Evolutionary conservation across 495 filamentous ascomycete species (phyloP), one percentile per base, ranked within the genome.

Genomic region (Viridothelium virens): DNA sequence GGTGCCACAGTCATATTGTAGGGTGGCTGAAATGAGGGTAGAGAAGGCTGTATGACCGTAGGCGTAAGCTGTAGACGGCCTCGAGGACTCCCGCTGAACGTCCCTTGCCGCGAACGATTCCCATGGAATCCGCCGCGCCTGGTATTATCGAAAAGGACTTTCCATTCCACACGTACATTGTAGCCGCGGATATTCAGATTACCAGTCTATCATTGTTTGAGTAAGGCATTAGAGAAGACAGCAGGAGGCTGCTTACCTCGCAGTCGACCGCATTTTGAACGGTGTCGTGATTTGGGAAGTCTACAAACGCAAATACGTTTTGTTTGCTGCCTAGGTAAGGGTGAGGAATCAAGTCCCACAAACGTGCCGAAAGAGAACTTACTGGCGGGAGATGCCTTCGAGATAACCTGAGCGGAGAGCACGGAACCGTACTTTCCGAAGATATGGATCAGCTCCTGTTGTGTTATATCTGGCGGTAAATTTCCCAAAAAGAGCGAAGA

Each of bases 401-500:
- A 65, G 41, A 65, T 56, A n/a, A 65, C 36, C 18, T 65, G 41
- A n/a, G 41, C 41, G 7, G 41, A 48, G 7, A 56, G 34, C 5
- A 65, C 47, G 2, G 47, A 3, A n/a, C 63, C 63, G 18, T 65
- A 65, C 36, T 65, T 65, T 10, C 63, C 18, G 47, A 65, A 65
- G 41, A 56, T 50, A 10, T 65, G 41, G 33, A 39, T 31, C n/a
- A 65, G 63, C 39, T 65, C 63, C 14, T 65, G 41, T 18, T 65
- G 63, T 11, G 63, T 65, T 6, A 65, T 12, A 37, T 48, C 18
- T 11, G 63, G 47, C 37, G 63, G 63, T 36, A 65, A 37, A 37
- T 65, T 65, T 2, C 63, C 63, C 1, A 65, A 25, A 37, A 48
- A 65, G 41, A 65, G n/a, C 33, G 63, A 34, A 56, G 36, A 10